Percentiles rank a stretch among this genome's conserved stretches.
phyloP scores from a whole-genome alignment of 116 monocot genomes.

The Trichopus zeylanicus region DNA sequence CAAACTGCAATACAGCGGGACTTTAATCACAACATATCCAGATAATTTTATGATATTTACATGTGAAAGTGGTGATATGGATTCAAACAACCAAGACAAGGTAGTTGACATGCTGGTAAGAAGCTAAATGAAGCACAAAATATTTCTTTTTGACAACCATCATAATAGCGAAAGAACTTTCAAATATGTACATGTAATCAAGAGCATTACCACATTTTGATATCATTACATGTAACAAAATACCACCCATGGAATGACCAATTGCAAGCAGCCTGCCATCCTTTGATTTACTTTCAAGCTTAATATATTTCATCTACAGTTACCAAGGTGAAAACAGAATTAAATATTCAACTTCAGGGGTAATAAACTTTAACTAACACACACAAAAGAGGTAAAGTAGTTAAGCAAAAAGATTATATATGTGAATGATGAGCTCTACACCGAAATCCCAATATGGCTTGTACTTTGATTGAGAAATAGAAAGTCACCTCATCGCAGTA shows the following conservation, averaged over 20 bases:
- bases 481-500: slow-evolving; percentile 75
- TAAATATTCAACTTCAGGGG: background rate
- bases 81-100: background rate
- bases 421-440: background rate
- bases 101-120: background rate
- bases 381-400: background rate
- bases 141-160: background rate
- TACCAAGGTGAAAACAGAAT: slow-evolving; percentile 1
- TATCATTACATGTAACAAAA: slow-evolving; percentile 84
- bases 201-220: slow-evolving; percentile 62
- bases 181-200: background rate
- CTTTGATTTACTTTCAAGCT: slow-evolving; percentile 39
- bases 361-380: no score
- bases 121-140: background rate
- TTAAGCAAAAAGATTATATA: background rate
- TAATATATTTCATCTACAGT: slow-evolving; percentile 86
- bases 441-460: no score
- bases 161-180: background rate
- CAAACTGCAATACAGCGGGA: no score
- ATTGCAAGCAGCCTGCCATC: slow-evolving; percentile 92
- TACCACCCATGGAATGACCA: slow-evolving; percentile 99
- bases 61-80: no score
- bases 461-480: slow-evolving; percentile 15
- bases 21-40: no score
- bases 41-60: background rate